These are phyloP conservation scores for Hippophae gyantsensis DNA, from an alignment of 306 rosid species.

Conservation along the genomic window DNA sequence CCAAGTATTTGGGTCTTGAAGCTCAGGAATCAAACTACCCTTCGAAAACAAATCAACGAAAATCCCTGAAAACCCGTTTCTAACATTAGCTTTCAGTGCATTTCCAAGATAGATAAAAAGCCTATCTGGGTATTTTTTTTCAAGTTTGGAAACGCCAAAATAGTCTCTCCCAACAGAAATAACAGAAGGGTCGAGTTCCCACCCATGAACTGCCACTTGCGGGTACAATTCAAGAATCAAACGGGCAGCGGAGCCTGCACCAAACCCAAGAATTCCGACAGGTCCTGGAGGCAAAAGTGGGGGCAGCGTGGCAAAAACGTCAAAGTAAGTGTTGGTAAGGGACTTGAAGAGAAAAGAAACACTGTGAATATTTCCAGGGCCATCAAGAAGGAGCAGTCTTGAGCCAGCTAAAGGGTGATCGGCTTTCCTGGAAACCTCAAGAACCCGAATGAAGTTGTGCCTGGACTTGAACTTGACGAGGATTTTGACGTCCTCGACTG, in stretches of 20 bases:
- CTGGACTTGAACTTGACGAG: conserved; percentile 67
- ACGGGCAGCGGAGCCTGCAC: conserved; percentile 76
- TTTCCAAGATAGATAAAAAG: conserved; percentile 57
- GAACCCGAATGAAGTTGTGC: conserved; percentile 72
- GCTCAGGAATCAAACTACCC: conserved; percentile 70
- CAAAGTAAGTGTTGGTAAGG: conserved; percentile 67
- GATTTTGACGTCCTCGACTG: conserved; percentile 48
- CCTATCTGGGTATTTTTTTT: conserved; percentile 33
- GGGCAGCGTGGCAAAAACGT: conserved; percentile 75
- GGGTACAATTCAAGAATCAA: conserved; percentile 50
- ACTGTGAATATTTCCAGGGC: conserved; percentile 95
- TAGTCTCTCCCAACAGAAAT: conserved; percentile 67
- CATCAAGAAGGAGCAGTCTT: conserved; percentile 73
- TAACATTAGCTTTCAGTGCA: conserved; percentile 42
- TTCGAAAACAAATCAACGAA: conserved; percentile 61
- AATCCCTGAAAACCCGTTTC: conserved; percentile 72
- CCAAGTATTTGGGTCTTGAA: conserved; percentile 71
- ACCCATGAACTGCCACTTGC: conserved; percentile 44
- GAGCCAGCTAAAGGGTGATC: conserved; percentile 87
- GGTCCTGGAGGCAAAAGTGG: conserved; percentile 74
- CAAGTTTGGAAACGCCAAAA: conserved; percentile 47
- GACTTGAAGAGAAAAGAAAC: conserved; percentile 57
- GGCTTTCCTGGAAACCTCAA: conserved; percentile 61
- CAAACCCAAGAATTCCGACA: conserved; percentile 69
- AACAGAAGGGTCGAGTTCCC: conserved; percentile 90